These are phyloP conservation scores for Oryza australiensis DNA, from an alignment of 176 grass and related monocot genomes.

Conservation along the genomic window DNA sequence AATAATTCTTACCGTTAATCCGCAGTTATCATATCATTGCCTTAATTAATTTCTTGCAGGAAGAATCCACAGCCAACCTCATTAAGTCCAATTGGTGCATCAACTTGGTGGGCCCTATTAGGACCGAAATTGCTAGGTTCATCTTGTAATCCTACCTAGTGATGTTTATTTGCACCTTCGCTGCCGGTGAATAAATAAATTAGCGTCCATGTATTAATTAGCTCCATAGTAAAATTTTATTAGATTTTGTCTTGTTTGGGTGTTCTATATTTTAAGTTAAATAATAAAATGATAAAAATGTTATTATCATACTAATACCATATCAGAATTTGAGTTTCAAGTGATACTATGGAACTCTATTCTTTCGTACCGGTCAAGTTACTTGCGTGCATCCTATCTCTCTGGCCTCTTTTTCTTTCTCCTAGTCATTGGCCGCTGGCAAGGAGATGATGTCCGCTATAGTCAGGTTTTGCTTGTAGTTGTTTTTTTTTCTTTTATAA, in stretches of 20 bases:
- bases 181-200: neutral
- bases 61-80: conserved; percentile 17
- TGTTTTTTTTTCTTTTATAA: too few relatives aligned
- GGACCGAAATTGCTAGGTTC: conserved; percentile 2
- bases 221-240: neutral
- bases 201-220: neutral
- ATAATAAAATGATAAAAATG: too few relatives aligned
- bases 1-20: too few relatives aligned
- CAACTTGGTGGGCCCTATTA: neutral
- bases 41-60: neutral
- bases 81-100: neutral
- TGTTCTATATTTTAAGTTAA: too few relatives aligned
- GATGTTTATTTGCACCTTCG: neutral
- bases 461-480: too few relatives aligned
- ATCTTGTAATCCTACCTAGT: neutral
- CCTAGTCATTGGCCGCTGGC: too few relatives aligned
- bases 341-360: too few relatives aligned
- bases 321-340: too few relatives aligned
- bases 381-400: too few relatives aligned
- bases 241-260: neutral
- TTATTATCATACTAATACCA: neutral
- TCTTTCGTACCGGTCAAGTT: too few relatives aligned
- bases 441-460: too few relatives aligned
- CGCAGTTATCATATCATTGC: neutral
- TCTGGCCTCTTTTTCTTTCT: too few relatives aligned